Base-by-base conservation (phyloP, 768 basidiomycete species). In the Exidia glandulosa region DNA sequence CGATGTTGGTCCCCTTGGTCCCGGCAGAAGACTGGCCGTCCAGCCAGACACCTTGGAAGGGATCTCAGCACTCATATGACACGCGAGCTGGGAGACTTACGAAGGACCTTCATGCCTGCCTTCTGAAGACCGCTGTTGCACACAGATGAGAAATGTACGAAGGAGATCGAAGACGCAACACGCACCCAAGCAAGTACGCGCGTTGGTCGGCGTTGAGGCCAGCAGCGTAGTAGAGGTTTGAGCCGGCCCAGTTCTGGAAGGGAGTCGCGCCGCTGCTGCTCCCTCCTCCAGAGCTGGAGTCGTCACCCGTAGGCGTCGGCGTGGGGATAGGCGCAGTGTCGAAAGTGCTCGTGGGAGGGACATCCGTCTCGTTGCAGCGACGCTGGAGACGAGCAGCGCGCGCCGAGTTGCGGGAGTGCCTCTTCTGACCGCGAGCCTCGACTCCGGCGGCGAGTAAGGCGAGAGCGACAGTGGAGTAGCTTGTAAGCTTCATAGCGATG, bases 1-100 rank as follows among this genome's bases (percentile, higher is more conserved):
- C 63, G 57, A 71, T 66, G 56, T 63, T 66, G 50, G 65, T 62
- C 50, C 66, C 66, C 23, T 59, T 57, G 9, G 14, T 45, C 19
- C 6, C 16, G 19, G 19, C 41, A 6, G 66, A 67, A 27, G 55
- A 62, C 45, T 69, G 59, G 3, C 69, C 70, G 13, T 69, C 67
- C 7, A 72, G 69, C 70, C 68, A 69, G n/a, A 67, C 68, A 56
- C n/a, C n/a, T n/a, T n/a, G n/a, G n/a, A n/a, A n/a, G n/a, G n/a
- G n/a, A n/a, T n/a, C n/a, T n/a, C n/a, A n/a, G n/a, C n/a, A n/a
- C n/a, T n/a, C n/a, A n/a, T n/a, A n/a, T n/a, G n/a, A n/a, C n/a
- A n/a, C n/a, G n/a, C n/a, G n/a, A n/a, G n/a, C n/a, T n/a, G n/a
- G n/a, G n/a, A n/a, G n/a, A n/a, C n/a, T n/a, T n/a, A n/a, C 68